These are phyloP conservation scores for Sordariomycetes sp. DNA, from an alignment of 2,329 filamentous ascomycete species.

Conservation along the genomic window DNA sequence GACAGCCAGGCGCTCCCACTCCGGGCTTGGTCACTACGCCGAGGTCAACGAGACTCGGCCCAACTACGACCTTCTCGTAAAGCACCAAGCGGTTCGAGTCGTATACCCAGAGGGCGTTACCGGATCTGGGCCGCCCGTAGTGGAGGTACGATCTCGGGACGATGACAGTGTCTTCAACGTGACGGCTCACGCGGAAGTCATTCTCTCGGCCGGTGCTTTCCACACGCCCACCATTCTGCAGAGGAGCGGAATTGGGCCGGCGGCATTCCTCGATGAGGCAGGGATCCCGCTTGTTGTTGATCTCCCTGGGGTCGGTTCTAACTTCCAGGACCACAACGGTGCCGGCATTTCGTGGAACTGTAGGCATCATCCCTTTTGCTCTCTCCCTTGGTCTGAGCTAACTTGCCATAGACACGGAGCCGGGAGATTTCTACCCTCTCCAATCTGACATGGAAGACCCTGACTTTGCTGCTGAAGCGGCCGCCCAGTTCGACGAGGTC, in stretches of 20 bases:
- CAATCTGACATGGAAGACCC: constrained; percentile 1
- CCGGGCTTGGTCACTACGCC: constrained; percentile 18
- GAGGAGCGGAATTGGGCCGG: constrained; percentile 34
- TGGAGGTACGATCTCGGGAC: constrained; percentile 11
- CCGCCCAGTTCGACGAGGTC: constrained; percentile 16
- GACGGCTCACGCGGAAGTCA: constrained; percentile 22
- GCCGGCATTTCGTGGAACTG: constrained; percentile 8
- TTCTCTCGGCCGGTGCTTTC: constrained; percentile 36
- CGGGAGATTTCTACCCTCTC: not conserved
- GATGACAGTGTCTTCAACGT: constrained; percentile 3
- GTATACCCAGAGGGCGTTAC: constrained; percentile 7
- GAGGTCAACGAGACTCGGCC: constrained; percentile 11
- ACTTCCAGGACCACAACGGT: constrained; percentile 44
- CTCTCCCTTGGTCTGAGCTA: not conserved
- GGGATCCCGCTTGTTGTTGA: constrained; percentile 30
- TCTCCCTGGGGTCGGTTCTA: constrained; percentile 45
- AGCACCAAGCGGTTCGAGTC: constrained; percentile 16
- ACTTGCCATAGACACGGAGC: not conserved
- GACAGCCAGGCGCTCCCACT: constrained; percentile 15
- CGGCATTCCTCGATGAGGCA: constrained; percentile 23
- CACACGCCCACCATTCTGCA: constrained; percentile 39
- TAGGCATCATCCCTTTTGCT: not conserved
- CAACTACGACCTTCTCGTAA: constrained; percentile 14
- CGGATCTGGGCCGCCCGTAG: constrained; percentile 4
- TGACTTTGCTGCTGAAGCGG: constrained; percentile 12